A percentile compares a stretch with the other conserved stretches of the same genome.
These are phyloP conservation scores for Angophora floribunda DNA, from an alignment of 345 rosid genomes.

Conservation along the genomic window DNA sequence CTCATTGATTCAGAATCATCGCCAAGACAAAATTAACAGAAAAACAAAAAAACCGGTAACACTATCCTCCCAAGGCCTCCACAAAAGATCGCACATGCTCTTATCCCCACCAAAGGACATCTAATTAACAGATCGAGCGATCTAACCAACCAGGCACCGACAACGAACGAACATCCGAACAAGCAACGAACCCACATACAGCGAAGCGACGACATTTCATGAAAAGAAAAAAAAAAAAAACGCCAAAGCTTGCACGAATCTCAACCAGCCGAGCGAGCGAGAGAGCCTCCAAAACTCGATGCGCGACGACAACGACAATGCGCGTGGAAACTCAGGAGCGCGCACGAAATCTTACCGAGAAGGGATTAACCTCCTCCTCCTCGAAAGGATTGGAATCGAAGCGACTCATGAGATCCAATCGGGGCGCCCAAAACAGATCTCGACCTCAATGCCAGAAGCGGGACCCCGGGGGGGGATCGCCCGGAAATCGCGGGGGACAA, in stretches of 20 bases:
- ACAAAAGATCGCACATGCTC: not conserved
- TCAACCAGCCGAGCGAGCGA: not conserved
- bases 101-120: not conserved
- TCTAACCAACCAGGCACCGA: not conserved
- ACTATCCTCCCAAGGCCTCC: not conserved
- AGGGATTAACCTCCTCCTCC: conserved; percentile 86
- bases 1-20: not conserved
- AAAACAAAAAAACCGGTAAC: not conserved
- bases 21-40: not conserved
- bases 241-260: not conserved
- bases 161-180: not conserved
- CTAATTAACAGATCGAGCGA: not conserved
- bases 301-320: not conserved
- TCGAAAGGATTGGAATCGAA: conserved; percentile 72
- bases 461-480: not conserved
- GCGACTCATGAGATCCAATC: conserved; percentile 50
- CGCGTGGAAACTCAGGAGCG: not conserved
- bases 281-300: not conserved
- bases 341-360: conserved; percentile 46
- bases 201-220: not conserved
- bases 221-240: not conserved
- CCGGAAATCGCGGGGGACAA: not conserved
- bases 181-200: not conserved
- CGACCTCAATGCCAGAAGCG: not conserved
- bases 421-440: conserved; percentile 6